phyloP scores from a whole-genome alignment of 169 alveolate species.

The Eimeria sp. region DNA sequence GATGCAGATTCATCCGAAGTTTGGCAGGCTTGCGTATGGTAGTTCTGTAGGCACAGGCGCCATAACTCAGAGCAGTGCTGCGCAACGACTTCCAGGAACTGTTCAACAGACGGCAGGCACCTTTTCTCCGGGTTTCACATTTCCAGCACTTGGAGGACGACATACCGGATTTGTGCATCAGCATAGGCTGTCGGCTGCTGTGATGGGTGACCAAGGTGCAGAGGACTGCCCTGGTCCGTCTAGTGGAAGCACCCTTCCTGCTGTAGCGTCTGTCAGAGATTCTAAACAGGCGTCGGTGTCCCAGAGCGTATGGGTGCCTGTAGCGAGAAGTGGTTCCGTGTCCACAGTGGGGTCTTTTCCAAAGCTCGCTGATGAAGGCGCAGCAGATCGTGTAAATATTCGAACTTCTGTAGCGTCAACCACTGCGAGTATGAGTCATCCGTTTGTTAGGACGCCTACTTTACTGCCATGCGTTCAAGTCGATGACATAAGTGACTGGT shows the following conservation, averaged over 20 bases:
- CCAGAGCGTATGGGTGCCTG: neutral
- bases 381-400: too few species aligned
- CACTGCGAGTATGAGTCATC: neutral
- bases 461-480: neutral
- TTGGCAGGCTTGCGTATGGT: neutral
- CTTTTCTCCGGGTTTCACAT: too few species aligned
- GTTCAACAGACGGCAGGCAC: neutral
- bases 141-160: neutral
- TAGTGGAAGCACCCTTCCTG: neutral
- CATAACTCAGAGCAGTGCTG: neutral
- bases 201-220: neutral
- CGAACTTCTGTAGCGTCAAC: too few species aligned
- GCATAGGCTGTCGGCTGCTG: neutral
- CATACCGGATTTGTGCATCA: neutral
- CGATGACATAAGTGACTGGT: neutral
- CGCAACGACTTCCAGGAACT: neutral
- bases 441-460: neutral
- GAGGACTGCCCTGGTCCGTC: neutral
- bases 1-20: neutral
- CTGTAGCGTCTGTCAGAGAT: neutral
- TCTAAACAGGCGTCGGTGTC: neutral
- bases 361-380: neutral
- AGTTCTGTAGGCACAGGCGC: neutral
- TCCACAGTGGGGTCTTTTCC: neutral
- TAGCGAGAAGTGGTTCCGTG: neutral